Conservation (phyloP, 495 filamentous ascomycete species). For the Penicillium psychrofluorescens region DNA sequence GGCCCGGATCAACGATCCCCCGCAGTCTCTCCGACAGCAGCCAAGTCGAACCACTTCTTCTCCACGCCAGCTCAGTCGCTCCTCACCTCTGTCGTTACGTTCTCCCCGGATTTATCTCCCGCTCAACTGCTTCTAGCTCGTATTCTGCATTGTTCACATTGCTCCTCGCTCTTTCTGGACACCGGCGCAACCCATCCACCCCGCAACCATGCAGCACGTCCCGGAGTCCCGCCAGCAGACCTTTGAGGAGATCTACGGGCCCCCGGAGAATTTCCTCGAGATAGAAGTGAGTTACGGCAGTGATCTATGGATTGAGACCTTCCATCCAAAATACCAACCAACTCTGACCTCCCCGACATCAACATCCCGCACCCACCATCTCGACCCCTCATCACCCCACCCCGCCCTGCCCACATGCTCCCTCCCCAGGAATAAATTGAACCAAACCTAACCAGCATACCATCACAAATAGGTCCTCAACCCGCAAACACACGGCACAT, state of each 20-base stretch:
- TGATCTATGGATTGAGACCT: no score
- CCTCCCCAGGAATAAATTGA: no score
- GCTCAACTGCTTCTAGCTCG: no score
- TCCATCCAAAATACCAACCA: no score
- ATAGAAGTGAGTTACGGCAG: conserved; percentile 63
- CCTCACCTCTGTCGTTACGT: no score
- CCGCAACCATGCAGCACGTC: conserved; percentile 65
- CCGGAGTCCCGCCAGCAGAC: conserved; percentile 83
- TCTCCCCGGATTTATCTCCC: no score
- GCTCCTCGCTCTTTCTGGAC: neutral
- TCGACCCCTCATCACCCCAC: neutral
- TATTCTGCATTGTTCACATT: no score
- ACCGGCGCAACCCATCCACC: conserved; percentile 1
- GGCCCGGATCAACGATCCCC: no score
- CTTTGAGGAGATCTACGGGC: conserved; percentile 98
- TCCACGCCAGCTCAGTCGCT: no score
- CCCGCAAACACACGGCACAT: conserved; percentile 90
- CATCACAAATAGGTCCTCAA: conserved; percentile 65
- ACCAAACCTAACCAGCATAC: neutral
- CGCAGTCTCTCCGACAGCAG: no score
- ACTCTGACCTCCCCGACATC: neutral
- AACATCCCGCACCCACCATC: neutral
- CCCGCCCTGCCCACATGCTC: neutral
- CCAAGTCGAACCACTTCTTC: no score
- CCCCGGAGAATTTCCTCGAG: conserved; percentile 97